Conservation (phyloP, 2,329 filamentous ascomycete species). For the Diaporthe ilicicola region DNA sequence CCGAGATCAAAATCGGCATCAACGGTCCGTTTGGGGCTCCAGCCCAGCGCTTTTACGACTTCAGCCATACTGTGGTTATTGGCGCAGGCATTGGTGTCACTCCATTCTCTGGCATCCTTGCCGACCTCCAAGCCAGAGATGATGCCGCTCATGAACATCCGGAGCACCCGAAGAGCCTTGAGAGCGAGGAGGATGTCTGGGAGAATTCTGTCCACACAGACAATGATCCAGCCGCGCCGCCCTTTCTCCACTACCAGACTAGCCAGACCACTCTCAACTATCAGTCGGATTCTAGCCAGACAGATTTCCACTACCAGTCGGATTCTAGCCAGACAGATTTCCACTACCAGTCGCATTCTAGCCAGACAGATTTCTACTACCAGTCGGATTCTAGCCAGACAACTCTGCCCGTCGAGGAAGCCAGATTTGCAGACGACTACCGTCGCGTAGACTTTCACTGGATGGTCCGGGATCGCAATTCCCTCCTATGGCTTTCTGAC, state of each 20-base stretch:
- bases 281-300: conserved; percentile 2
- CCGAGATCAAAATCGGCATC: conserved; percentile 52
- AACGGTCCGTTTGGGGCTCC: conserved; percentile 67
- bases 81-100: conserved; percentile 67
- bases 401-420: not conserved
- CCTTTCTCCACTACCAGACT: not conserved
- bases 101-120: conserved; percentile 64
- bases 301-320: too few species aligned
- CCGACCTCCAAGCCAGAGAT: conserved; percentile 11
- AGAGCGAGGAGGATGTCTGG: not conserved
- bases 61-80: conserved; percentile 63
- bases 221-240: not conserved
- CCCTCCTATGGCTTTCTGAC: conserved; percentile 65
- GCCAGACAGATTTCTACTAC: not conserved
- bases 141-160: not conserved
- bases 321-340: conserved; percentile 1
- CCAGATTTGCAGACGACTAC: conserved; percentile 47
- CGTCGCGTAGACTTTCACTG: conserved; percentile 67
- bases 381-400: conserved; percentile 1
- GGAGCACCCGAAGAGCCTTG: not conserved
- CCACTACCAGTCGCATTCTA: not conserved
- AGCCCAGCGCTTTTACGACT: conserved; percentile 66
- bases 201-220: not conserved
- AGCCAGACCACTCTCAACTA: too few species aligned
- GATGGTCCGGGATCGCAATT: conserved; percentile 66